Base-by-base conservation (phyloP, 305 asterid species). In the Vinca major region DNA sequence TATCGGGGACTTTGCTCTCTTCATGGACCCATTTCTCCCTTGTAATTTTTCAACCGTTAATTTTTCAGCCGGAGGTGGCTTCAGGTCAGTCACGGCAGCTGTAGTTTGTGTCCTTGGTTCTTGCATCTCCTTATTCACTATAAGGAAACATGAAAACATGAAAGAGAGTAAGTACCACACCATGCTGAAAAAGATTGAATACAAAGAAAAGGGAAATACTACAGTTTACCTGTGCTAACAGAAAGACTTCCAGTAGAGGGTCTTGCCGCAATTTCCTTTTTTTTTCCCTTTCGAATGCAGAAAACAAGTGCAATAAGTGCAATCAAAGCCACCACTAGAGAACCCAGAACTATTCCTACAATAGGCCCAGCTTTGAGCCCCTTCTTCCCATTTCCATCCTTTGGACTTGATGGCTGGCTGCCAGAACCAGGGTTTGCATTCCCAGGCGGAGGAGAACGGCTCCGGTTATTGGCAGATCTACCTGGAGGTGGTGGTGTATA, bases 401-500 rank as follows among this genome's bases (percentile, higher is more conserved):
- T 80, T 62, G 88, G 68, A 62, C 68, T 79, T 17, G 78, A 64
- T 21, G 80, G 80, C 37, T 77, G 80, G 71, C 47, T 71, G 65
- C 72, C 71, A 71, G 96, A 78, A 67, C 72, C 85, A 49, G 17
- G 81, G 12, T 85, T 82, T 78, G 75, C 65, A 80, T 52, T 86
- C 26, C 84, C 81, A 75, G 80, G 72, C 6, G 86, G 81, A 78
- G 86, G 87, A 74, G 79, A 62, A 14, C 0, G 85, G 60, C 62
- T 77, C 62, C 70, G 74, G 62, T 80, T 82, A 65, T 78, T 80
- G 70, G 60, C 79, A 64, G 85, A 70, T 77, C 90, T 84, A 77
- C 96, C 87, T 1, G 90, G 91, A 72, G 97, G 97, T 58, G 99
- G 96, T 45, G 99, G 72, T 70, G 90, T 82, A 69, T 80, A 84